Percentiles rank a stretch among this genome's conserved stretches.
phyloP scores from a whole-genome alignment of 2,329 filamentous ascomycete species.

The Capronia coronata region DNA sequence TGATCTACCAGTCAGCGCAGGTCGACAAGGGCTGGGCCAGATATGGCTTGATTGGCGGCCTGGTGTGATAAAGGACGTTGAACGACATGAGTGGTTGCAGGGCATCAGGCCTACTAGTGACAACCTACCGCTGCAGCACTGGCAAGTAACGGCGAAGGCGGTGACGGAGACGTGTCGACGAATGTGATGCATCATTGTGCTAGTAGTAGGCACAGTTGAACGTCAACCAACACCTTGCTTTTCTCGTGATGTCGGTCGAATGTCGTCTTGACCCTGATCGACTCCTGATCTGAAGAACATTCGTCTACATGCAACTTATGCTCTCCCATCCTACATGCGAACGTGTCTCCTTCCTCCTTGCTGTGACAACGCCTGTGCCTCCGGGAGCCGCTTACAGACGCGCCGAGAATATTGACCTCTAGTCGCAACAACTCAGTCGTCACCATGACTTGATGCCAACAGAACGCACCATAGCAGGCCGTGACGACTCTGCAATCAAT shows the following conservation, averaged over 20 bases:
- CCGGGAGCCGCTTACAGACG: neutral
- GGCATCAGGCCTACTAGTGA: constrained; percentile 6
- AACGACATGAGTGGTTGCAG: constrained; percentile 14
- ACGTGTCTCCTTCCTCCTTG: neutral
- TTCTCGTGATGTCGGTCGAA: neutral
- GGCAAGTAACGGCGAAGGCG: neutral
- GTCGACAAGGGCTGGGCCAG: constrained; percentile 8
- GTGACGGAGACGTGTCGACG: neutral
- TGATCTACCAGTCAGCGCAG: constrained; percentile 20
- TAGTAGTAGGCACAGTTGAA: neutral
- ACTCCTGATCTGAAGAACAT: neutral
- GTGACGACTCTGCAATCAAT: too few species aligned
- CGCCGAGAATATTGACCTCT: neutral
- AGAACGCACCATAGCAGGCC: neutral
- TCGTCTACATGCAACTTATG: too few species aligned
- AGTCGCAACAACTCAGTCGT: neutral
- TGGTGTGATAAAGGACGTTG: constrained; percentile 17
- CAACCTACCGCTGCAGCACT: neutral
- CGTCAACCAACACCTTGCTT: neutral
- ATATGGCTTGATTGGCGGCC: constrained; percentile 14
- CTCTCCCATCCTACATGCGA: neutral
- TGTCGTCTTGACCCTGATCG: too few species aligned
- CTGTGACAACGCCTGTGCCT: neutral
- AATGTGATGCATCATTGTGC: neutral
- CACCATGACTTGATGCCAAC: neutral